These are phyloP conservation scores for Suillus variegatus DNA, from an alignment of 768 basidiomycete species.

Conservation along the genomic window DNA sequence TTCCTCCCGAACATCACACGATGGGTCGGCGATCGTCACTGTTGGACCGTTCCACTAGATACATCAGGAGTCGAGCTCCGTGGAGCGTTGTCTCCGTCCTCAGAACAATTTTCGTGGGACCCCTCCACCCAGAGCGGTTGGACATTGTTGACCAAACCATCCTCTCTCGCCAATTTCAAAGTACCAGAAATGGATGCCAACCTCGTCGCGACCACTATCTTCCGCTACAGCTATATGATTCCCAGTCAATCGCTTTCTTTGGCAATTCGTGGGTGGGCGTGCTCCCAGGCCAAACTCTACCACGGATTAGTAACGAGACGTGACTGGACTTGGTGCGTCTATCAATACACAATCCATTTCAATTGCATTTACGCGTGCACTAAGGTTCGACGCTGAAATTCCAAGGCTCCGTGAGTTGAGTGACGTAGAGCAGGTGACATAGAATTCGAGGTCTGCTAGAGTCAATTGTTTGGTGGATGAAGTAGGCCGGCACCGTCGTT, in stretches of 20 bases:
- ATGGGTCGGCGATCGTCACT: conserved; percentile 32
- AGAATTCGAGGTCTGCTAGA: neutral
- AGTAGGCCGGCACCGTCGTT: neutral
- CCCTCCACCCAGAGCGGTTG: conserved; percentile 23
- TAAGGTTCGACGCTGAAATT: conserved; percentile 25
- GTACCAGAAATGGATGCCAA: conserved; percentile 2
- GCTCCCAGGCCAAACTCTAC: conserved; percentile 6
- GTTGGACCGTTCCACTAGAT: conserved; percentile 34
- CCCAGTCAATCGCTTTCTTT: conserved; percentile 11
- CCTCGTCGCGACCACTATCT: conserved; percentile 18
- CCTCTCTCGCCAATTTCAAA: neutral
- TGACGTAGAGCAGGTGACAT: neutral
- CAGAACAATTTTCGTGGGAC: conserved; percentile 16
- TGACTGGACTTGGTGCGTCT: conserved; percentile 25
- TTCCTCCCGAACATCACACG: conserved; percentile 25
- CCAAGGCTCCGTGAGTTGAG: conserved; percentile 8
- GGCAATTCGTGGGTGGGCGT: conserved; percentile 11
- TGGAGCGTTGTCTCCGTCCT: conserved; percentile 12
- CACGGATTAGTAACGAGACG: conserved; percentile 2
- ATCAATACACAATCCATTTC: neutral
- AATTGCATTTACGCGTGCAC: neutral
- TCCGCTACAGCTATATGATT: conserved; percentile 28
- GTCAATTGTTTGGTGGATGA: neutral
- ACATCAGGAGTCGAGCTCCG: conserved; percentile 17
- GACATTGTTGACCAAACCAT: conserved; percentile 4